A percentile compares a stretch with the other conserved stretches of the same genome.
These are phyloP conservation scores for Linderina pennispora DNA, from an alignment of 192 early-diverging fungal genomes.

Conservation along the genomic window DNA sequence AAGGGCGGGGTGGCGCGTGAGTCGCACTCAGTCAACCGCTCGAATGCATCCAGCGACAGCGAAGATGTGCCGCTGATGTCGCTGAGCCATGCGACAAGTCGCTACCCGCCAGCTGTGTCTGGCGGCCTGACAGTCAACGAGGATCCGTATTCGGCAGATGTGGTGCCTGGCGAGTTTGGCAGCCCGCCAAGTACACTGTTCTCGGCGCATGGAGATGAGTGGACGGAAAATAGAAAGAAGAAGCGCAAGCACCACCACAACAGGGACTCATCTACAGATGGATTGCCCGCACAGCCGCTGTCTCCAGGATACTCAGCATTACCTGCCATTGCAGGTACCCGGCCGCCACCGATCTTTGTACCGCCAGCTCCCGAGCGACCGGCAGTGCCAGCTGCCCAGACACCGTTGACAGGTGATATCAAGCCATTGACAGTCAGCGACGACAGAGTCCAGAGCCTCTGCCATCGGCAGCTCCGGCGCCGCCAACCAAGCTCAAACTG, in stretches of 20 bases:
- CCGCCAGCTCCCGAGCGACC: slow-evolving; percentile 19
- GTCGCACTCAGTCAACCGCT: background rate
- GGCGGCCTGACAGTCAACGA: background rate
- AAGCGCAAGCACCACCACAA: background rate
- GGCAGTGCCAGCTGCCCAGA: too few species aligned
- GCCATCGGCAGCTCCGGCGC: slow-evolving; percentile 10
- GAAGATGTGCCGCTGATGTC: slow-evolving; percentile 42
- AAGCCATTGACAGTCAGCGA: too few species aligned
- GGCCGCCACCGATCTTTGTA: slow-evolving; percentile 21
- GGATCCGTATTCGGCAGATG: slow-evolving; percentile 4
- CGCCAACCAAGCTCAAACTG: slow-evolving; percentile 29
- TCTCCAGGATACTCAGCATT: background rate
- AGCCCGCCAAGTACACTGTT: background rate
- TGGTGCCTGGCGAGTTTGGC: slow-evolving; percentile 4
- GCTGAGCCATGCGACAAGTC: background rate
- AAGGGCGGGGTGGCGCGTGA: background rate
- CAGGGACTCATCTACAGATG: background rate
- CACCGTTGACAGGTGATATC: too few species aligned
- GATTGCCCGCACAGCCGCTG: background rate
- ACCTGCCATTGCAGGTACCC: slow-evolving; percentile 26
- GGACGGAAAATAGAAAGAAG: background rate
- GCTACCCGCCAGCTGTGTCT: background rate
- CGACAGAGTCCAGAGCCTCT: slow-evolving; percentile 8
- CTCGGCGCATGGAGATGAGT: background rate
- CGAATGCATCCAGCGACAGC: slow-evolving; percentile 30